Evolutionary conservation across 2,329 filamentous ascomycete genomes (phyloP), one percentile per base, ranked within the genome.

Genomic region (Colletotrichum cuscutae): DNA sequence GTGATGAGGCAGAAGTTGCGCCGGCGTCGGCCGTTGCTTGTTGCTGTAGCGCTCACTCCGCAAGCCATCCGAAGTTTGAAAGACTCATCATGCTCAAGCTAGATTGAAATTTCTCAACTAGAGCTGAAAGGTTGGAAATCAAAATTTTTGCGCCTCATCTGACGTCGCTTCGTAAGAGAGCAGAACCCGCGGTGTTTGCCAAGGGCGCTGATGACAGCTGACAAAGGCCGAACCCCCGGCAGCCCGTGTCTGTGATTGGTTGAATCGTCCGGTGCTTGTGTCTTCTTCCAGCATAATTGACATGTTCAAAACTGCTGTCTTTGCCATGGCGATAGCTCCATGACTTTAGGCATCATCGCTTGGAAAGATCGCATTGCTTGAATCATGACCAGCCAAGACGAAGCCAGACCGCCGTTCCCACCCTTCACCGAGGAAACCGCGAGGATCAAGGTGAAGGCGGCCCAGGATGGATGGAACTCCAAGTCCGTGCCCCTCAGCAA

Each of bases 401-500:
- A 75, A 37, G 46, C 67, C 15, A 68, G 62, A 46, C 86, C 85
- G 2, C 89, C 89, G 0, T 84, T 86, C 56, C 94, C 95, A 4
- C 94, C 94, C 0, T 97, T 95, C 80, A 96, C 90, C 3, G 65
- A 68, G 0, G 92, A 94, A 79, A 92, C 91, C 1, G 95, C 95
- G 2, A 84, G 84, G 19, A 85, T 87, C 71, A 97, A 97, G 81
- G 94, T 97, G 75, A 97, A 97, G 83, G 92, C 91, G 22, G 94
- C 94, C 0, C 95, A 97, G 80, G 89, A 94, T 80, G 86, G 92
- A 3, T 97, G 95, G 95, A 97, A 97, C 78, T 92, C 91, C 1
- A 89, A 86, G 93, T 94, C n/a, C 5, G 81, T 76, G 84, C 22
- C 53, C 32, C 32, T 5, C 32, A 32, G 2, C 26, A 7, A 6